These are phyloP conservation scores for Aspergillus glaucus DNA, from an alignment of 2,329 filamentous ascomycete genomes.

Conservation along the genomic window DNA sequence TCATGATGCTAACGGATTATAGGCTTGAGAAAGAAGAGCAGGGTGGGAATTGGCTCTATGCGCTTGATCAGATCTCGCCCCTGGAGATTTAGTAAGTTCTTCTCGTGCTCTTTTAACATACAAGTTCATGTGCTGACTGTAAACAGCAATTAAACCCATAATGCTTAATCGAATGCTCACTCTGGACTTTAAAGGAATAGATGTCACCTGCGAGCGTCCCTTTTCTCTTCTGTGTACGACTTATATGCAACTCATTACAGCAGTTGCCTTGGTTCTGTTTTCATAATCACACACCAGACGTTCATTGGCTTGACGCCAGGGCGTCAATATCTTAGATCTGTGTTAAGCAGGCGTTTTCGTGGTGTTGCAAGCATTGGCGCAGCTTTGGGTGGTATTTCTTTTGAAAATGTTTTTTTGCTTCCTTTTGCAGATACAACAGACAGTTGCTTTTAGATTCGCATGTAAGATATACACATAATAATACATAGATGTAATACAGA, in stretches of 20 bases:
- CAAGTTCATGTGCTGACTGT: conserved; percentile 2
- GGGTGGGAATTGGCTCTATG: conserved; percentile 93
- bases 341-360: conserved; percentile 10
- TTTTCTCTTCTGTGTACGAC: no score
- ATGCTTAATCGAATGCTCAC: no score
- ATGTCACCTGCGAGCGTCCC: no score
- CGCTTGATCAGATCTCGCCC: conserved; percentile 90
- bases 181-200: no score
- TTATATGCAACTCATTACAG: background rate
- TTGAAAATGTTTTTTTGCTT: background rate
- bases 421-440: background rate
- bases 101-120: background rate
- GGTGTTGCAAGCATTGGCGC: background rate
- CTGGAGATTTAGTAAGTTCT: conserved; percentile 74
- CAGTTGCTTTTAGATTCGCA: background rate
- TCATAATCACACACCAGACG: background rate
- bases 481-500: background rate
- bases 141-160: conserved; percentile 22
- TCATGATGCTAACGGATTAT: conserved; percentile 7
- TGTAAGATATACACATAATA: background rate
- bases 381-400: background rate
- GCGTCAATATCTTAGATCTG: background rate
- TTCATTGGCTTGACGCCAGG: background rate
- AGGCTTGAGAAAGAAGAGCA: conserved; percentile 81
- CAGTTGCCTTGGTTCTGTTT: conserved; percentile 3